Evolutionary conservation across 495 filamentous ascomycete genomes (phyloP).

Genomic region (Xylaria castorea): DNA sequence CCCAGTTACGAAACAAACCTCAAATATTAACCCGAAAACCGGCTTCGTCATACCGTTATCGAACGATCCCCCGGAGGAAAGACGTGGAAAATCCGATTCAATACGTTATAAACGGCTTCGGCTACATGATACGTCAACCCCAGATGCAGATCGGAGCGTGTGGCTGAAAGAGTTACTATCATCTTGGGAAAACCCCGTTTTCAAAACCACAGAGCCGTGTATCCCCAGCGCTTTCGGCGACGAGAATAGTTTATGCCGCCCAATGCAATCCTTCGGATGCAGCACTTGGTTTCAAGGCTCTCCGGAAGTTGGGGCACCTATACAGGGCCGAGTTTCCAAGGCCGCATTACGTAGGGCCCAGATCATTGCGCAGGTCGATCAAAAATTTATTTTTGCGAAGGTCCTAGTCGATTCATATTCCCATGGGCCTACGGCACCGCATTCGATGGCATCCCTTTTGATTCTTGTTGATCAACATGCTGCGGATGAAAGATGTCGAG

Average conservation of each 20-base stretch:
- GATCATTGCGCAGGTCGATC: slow-evolving; percentile 84
- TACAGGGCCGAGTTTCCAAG: slow-evolving; percentile 69
- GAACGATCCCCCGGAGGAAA: not conserved
- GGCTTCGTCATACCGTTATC: slow-evolving; percentile 57
- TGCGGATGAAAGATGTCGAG: slow-evolving; percentile 84
- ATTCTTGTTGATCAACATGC: slow-evolving; percentile 94
- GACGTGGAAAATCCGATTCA: slow-evolving; percentile 16
- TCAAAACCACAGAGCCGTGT: slow-evolving; percentile 43
- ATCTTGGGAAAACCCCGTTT: slow-evolving; percentile 49
- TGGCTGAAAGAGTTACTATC: slow-evolving; percentile 52
- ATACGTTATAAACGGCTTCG: slow-evolving; percentile 10
- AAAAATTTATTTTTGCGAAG: slow-evolving; percentile 84
- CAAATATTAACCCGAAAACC: slow-evolving; percentile 66
- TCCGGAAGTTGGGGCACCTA: slow-evolving; percentile 26
- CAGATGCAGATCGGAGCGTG: slow-evolving; percentile 30
- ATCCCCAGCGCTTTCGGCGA: slow-evolving; percentile 47
- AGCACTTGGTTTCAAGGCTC: slow-evolving; percentile 18
- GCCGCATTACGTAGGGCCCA: slow-evolving; percentile 64
- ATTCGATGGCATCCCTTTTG: slow-evolving; percentile 48
- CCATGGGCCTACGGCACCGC: slow-evolving; percentile 5
- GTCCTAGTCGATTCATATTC: slow-evolving; percentile 40
- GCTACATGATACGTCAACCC: slow-evolving; percentile 24
- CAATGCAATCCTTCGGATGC: slow-evolving; percentile 36
- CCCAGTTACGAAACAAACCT: slow-evolving; percentile 64
- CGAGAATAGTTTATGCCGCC: slow-evolving; percentile 33